phyloP scores from a whole-genome alignment of 192 early-diverging fungal species.

The Gorgonomyces haynaldii region DNA sequence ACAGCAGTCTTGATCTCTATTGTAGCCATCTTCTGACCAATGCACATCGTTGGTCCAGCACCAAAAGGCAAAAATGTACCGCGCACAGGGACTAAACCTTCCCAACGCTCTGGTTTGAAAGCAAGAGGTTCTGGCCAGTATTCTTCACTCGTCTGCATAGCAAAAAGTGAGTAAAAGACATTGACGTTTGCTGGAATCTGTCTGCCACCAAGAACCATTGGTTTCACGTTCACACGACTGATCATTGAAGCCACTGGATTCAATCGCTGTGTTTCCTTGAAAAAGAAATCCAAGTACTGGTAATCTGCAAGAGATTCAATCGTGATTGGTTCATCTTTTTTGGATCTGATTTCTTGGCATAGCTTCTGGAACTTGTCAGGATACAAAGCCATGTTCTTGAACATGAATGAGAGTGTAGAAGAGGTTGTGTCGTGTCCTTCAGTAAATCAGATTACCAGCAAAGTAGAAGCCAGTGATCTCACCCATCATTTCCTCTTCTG shows the following conservation, averaged over 20 bases:
- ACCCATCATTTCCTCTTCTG: slow-evolving; percentile 24
- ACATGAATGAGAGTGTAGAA: not conserved
- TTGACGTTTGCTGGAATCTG: too few relatives aligned
- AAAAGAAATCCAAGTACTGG: slow-evolving; percentile 1
- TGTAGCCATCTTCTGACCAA: slow-evolving; percentile 37
- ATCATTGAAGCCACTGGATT: not conserved
- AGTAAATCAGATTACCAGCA: slow-evolving; percentile 16
- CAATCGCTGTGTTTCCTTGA: slow-evolving; percentile 4
- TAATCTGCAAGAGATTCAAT: not conserved
- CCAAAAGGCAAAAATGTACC: slow-evolving; percentile 31
- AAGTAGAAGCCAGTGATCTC: slow-evolving; percentile 16
- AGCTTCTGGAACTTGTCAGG: not conserved
- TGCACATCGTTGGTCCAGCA: slow-evolving; percentile 35
- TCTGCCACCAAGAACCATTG: too few relatives aligned
- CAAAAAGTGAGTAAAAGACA: slow-evolving; percentile 13
- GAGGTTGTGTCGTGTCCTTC: not conserved
- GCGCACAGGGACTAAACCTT: slow-evolving; percentile 5
- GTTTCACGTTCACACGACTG: too few relatives aligned
- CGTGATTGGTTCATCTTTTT: not conserved
- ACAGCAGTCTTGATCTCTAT: slow-evolving; percentile 15
- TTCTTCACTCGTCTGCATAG: slow-evolving; percentile 14
- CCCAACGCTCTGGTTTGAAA: slow-evolving; percentile 32
- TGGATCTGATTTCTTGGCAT: not conserved
- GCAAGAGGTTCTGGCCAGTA: slow-evolving; percentile 16
- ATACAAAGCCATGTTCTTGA: not conserved